These are phyloP conservation scores for Magnusiomyces suaveolens DNA, from an alignment of 1,139 yeast species.

Conservation along the genomic window DNA sequence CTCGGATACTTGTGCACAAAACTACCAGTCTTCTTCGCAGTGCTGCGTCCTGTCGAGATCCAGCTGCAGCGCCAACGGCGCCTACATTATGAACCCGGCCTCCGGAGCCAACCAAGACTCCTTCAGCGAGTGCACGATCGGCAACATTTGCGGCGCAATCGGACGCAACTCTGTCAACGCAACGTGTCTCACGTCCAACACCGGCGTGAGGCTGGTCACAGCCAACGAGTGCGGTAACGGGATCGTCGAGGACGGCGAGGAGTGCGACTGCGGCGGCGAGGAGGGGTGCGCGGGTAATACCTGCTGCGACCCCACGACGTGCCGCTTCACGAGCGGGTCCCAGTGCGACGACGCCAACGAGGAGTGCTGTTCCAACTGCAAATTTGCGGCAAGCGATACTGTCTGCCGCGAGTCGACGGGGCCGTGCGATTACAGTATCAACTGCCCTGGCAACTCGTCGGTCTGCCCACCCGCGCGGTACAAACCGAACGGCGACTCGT, in stretches of 20 bases:
- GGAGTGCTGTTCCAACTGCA: conserved; percentile 31
- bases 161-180: conserved; percentile 28
- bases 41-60: conserved; percentile 32
- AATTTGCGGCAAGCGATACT: conserved; percentile 26
- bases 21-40: conserved; percentile 23
- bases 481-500: conserved; percentile 27
- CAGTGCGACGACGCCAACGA: conserved; percentile 34
- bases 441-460: conserved; percentile 32
- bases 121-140: conserved; percentile 33
- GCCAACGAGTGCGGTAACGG: conserved; percentile 35
- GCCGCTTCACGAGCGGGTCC: conserved; percentile 30
- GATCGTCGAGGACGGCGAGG: conserved; percentile 37
- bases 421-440: conserved; percentile 33
- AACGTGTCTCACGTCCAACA: conserved; percentile 30
- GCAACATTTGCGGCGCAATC: conserved; percentile 32
- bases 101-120: conserved; percentile 26
- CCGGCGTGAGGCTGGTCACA: conserved; percentile 29
- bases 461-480: conserved; percentile 29
- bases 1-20: conserved; percentile 28
- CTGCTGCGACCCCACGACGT: conserved; percentile 32
- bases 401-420: conserved; percentile 32
- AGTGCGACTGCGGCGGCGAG: conserved; percentile 35
- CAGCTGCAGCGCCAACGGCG: conserved; percentile 30
- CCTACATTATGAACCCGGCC: conserved; percentile 34
- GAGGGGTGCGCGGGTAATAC: conserved; percentile 26